Percentiles rank a stretch among this genome's conserved stretches.
Conservation (phyloP, 352 stramenopile genomes). For the Globisporangium barbulae region DNA sequence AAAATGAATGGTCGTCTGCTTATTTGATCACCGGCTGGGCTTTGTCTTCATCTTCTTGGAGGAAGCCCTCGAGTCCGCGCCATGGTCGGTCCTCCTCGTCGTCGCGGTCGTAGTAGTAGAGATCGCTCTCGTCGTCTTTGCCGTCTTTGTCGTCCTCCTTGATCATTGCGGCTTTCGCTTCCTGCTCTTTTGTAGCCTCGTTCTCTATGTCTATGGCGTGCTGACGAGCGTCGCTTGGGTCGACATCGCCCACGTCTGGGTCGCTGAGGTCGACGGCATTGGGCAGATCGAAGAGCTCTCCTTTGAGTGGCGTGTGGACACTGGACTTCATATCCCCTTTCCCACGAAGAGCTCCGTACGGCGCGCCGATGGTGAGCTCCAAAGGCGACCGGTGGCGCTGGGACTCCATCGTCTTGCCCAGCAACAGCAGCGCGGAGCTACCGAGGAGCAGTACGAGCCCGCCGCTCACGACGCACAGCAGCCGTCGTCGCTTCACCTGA, state of each 20-base stretch:
- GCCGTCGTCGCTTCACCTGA: neutral
- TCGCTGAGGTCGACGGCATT: neutral
- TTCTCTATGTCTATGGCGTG: neutral
- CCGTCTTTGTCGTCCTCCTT: neutral
- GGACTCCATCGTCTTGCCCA: slow-evolving; percentile 1
- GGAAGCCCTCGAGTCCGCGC: neutral
- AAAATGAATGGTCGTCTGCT: neutral
- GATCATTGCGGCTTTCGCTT: neutral
- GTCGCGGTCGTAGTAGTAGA: slow-evolving; percentile 1
- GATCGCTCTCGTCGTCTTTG: slow-evolving; percentile 12
- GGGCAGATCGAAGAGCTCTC: slow-evolving; percentile 3
- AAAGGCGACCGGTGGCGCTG: slow-evolving; percentile 8
- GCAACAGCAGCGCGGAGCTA: slow-evolving; percentile 1
- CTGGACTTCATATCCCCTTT: slow-evolving; percentile 13
- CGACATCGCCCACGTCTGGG: slow-evolving; percentile 10
- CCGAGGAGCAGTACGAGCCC: slow-evolving; percentile 10
- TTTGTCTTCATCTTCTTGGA: slow-evolving; percentile 3
- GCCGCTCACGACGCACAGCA: neutral
- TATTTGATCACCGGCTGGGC: neutral
- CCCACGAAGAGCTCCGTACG: slow-evolving; percentile 15
- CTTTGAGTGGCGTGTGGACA: neutral
- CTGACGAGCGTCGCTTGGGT: slow-evolving; percentile 4
- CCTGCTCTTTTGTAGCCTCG: neutral
- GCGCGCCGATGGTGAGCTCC: slow-evolving; percentile 15
- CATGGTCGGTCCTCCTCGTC: slow-evolving; percentile 6